A percentile compares a stretch with the other conserved stretches of the same genome.
These are phyloP conservation scores for Batkoa obscura DNA, from an alignment of 371 early-diverging fungal species.

Conservation along the genomic window DNA sequence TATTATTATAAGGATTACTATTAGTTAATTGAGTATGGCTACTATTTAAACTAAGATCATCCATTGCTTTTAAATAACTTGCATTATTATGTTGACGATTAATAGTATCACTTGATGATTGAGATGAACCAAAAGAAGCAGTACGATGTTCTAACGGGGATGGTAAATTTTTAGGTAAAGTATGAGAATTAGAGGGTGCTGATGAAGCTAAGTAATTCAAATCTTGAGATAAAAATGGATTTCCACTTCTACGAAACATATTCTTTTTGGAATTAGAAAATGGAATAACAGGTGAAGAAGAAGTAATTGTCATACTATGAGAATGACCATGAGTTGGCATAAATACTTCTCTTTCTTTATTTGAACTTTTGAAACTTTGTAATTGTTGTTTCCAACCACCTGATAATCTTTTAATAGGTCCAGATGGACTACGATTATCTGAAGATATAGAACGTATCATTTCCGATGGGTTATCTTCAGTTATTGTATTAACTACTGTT, in stretches of 20 bases:
- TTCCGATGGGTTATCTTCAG: not conserved
- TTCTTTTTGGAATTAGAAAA: not conserved
- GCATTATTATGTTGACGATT: no score
- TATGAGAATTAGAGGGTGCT: not conserved
- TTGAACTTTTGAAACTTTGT: not conserved
- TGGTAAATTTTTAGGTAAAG: not conserved
- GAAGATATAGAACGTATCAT: not conserved
- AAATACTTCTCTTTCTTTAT: not conserved
- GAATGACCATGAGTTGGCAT: not conserved
- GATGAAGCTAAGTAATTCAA: not conserved
- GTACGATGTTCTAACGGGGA: not conserved
- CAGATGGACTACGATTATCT: not conserved
- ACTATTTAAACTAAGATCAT: no score
- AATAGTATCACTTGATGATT: no score
- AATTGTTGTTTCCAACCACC: slow-evolving; percentile 4
- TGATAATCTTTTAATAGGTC: not conserved
- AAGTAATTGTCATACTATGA: not conserved
- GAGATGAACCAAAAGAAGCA: not conserved
- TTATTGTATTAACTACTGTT: no score
- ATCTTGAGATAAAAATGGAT: not conserved
- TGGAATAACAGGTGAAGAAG: not conserved
- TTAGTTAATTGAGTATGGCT: no score
- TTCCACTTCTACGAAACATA: not conserved
- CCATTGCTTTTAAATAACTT: no score
- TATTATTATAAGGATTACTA: no score